Conservation (phyloP, 2,329 filamentous ascomycete genomes). For the Colletotrichum tabaci region DNA sequence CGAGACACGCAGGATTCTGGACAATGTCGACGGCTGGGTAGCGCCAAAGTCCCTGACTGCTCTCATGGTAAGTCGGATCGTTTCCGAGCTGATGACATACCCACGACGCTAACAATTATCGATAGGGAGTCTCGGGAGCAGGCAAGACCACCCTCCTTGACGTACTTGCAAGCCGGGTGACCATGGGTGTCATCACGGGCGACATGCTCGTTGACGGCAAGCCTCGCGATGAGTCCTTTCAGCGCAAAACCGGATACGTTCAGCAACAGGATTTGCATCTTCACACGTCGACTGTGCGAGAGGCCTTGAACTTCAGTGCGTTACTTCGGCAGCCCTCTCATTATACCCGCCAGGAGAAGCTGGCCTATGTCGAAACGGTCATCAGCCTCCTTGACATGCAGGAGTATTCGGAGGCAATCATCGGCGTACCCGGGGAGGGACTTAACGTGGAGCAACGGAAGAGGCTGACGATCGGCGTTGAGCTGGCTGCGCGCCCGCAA, state of each 20-base stretch:
- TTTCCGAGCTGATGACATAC: constrained; percentile 55
- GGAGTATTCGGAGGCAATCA: constrained; percentile 79
- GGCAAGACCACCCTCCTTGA: constrained; percentile 68
- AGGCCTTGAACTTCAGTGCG: constrained; percentile 77
- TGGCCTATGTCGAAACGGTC: constrained; percentile 48
- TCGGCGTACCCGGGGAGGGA: constrained; percentile 75
- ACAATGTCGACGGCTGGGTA: constrained; percentile 78
- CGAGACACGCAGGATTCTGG: constrained; percentile 72
- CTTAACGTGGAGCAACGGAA: constrained; percentile 61
- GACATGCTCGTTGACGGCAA: constrained; percentile 77
- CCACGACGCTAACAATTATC: constrained; percentile 49
- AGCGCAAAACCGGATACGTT: constrained; percentile 78
- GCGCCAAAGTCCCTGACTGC: constrained; percentile 78
- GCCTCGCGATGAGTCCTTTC: constrained; percentile 74
- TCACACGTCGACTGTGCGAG: constrained; percentile 62
- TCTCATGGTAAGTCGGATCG: constrained; percentile 66
- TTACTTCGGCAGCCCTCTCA: constrained; percentile 75
- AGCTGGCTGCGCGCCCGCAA: constrained; percentile 80
- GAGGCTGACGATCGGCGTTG: constrained; percentile 81
- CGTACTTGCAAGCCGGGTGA: constrained; percentile 75
- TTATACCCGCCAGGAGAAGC: constrained; percentile 54
- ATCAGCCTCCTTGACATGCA: constrained; percentile 57
- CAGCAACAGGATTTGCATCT: constrained; percentile 71
- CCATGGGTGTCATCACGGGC: constrained; percentile 77
- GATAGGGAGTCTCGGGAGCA: constrained; percentile 32